A percentile compares a stretch with the other conserved stretches of the same genome.
Evolutionary conservation across 495 filamentous ascomycete genomes (phyloP).

Genomic region (Podospora fimiseda): DNA sequence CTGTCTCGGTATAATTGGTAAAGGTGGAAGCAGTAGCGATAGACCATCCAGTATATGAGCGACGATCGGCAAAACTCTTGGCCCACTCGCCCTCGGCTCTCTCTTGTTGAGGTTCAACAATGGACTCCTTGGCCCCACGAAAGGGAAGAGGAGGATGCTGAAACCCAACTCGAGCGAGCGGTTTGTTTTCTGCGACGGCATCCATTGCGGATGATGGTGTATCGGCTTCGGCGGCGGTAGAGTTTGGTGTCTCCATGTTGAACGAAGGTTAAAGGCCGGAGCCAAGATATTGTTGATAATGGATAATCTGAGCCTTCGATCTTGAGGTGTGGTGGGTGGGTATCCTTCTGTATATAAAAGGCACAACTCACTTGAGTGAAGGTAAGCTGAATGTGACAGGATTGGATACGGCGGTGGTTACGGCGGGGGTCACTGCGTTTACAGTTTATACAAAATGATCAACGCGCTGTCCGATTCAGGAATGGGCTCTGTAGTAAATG

Average conservation of each 20-base stretch:
- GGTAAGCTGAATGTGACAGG: too few relatives aligned
- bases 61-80: background rate
- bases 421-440: background rate
- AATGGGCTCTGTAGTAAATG: background rate
- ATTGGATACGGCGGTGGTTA: background rate
- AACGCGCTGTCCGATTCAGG: background rate
- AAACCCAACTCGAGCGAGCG: background rate
- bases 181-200: background rate
- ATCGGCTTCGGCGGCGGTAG: too few relatives aligned
- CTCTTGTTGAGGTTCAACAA: background rate
- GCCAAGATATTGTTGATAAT: too few relatives aligned
- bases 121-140: background rate
- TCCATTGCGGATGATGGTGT: background rate
- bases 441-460: background rate
- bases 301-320: too few relatives aligned
- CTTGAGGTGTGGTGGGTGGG: too few relatives aligned
- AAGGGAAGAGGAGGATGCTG: background rate
- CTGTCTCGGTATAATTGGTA: conserved; percentile 15
- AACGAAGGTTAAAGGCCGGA: too few relatives aligned
- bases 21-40: conserved; percentile 9
- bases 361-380: too few relatives aligned
- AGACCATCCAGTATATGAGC: conserved; percentile 11
- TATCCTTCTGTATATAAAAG: too few relatives aligned
- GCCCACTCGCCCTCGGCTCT: background rate
- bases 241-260: too few relatives aligned